These are phyloP conservation scores for Gamarada debralockiae DNA, from an alignment of 495 filamentous ascomycete genomes.

Conservation along the genomic window DNA sequence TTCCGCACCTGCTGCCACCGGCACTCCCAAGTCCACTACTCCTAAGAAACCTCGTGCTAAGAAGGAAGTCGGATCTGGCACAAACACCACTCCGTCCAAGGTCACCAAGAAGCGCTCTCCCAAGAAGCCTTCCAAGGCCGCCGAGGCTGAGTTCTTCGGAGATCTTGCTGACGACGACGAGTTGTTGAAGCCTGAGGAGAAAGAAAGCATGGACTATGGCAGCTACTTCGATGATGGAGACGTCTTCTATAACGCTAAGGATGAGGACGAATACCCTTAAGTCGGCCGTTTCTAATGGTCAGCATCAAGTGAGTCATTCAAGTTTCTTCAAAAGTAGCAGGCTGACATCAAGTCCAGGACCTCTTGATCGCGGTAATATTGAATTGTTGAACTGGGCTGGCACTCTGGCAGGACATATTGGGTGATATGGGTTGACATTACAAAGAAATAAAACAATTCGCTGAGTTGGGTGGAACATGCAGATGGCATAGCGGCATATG, in stretches of 20 bases:
- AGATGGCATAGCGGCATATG: no score
- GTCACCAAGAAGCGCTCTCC: conserved; percentile 11
- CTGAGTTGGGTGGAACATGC: no score
- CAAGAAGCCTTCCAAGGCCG: conserved; percentile 1
- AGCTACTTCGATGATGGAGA: background rate
- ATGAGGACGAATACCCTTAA: background rate
- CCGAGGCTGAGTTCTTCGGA: background rate
- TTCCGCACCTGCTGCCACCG: background rate
- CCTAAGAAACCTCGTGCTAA: conserved; percentile 11
- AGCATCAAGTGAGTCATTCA: no score
- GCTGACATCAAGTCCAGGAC: no score
- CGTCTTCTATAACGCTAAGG: background rate
- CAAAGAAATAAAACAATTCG: no score
- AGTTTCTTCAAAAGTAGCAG: no score
- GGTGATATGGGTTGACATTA: no score
- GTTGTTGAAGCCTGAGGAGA: background rate
- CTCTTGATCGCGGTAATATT: no score
- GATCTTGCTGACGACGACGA: conserved; percentile 7
- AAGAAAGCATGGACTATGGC: background rate
- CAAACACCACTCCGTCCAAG: conserved; percentile 17
- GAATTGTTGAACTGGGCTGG: no score
- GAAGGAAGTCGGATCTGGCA: conserved; percentile 20
- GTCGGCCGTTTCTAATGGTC: no score
- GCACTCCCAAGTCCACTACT: background rate
- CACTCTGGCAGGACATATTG: no score